Conservation (phyloP, 225 moss, liverwort and hornwort genomes). For the Marchantia polymorpha region DNA sequence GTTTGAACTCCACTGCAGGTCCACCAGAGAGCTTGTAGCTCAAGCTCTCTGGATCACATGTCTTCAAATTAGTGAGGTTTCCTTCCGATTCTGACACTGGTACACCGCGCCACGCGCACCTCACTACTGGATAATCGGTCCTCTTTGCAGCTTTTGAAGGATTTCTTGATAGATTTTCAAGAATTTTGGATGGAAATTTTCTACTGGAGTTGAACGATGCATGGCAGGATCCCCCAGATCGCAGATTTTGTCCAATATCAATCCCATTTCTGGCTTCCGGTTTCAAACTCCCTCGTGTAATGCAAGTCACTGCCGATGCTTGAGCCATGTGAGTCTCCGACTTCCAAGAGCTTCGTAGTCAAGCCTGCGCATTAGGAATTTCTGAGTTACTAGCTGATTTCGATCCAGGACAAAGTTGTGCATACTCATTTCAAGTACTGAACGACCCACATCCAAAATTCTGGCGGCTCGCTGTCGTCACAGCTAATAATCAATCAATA, state of each 20-base stretch:
- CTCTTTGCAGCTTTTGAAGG: conserved; percentile 7
- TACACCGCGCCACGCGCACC: conserved; percentile 23
- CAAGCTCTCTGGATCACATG: conserved; percentile 34
- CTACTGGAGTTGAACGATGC: background rate
- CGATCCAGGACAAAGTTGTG: background rate
- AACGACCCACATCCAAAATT: no score
- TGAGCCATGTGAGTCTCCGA: conserved; percentile 31
- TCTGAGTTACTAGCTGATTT: background rate
- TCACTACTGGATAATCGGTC: background rate
- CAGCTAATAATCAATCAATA: background rate
- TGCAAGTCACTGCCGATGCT: conserved; percentile 23
- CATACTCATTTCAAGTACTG: no score
- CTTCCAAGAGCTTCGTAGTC: background rate
- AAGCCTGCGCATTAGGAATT: background rate
- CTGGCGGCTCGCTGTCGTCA: background rate
- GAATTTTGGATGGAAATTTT: conserved; percentile 1
- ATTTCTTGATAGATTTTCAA: background rate
- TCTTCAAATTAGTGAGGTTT: background rate
- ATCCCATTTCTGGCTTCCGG: conserved; percentile 5
- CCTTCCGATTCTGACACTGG: conserved; percentile 25
- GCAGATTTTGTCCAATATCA: conserved; percentile 7
- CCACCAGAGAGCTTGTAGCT: conserved; percentile 16
- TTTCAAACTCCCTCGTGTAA: background rate
- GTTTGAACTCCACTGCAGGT: conserved; percentile 46
- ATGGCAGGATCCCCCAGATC: conserved; percentile 5